These are phyloP conservation scores for Neurospora sp. DNA, from an alignment of 2,329 filamentous ascomycete genomes.

Conservation along the genomic window DNA sequence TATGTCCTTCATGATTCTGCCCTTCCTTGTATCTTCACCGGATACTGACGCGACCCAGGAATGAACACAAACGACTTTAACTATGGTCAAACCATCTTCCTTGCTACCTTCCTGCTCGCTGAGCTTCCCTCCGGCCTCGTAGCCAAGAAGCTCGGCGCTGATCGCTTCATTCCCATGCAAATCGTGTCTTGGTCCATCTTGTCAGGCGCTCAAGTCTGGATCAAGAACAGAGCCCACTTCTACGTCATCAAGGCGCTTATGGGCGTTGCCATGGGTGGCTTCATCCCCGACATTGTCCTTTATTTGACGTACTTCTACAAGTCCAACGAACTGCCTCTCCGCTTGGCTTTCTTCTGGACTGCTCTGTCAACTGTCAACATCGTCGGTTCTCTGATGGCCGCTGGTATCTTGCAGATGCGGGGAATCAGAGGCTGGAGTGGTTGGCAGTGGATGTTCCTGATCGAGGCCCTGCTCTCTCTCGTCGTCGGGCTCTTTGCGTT, in stretches of 20 bases:
- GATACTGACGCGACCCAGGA: constrained; percentile 8
- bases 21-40: neutral
- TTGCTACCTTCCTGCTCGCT: constrained; percentile 35
- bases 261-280: constrained; percentile 45
- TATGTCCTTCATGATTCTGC: constrained; percentile 7
- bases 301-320: constrained; percentile 72
- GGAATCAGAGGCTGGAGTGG: constrained; percentile 40
- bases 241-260: constrained; percentile 26
- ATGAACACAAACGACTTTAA: constrained; percentile 31
- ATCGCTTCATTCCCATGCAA: constrained; percentile 36
- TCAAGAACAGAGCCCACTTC: constrained; percentile 20
- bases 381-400: constrained; percentile 41
- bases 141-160: constrained; percentile 39
- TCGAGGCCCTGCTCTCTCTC: constrained; percentile 23
- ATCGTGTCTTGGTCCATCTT: constrained; percentile 24
- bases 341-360: constrained; percentile 58
- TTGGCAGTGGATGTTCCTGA: constrained; percentile 31
- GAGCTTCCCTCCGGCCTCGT: constrained; percentile 43
- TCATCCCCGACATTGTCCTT: constrained; percentile 54
- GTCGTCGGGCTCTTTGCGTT: constrained; percentile 37
- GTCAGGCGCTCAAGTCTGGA: constrained; percentile 22
- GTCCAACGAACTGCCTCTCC: constrained; percentile 54
- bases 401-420: constrained; percentile 42
- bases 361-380: constrained; percentile 49
- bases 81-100: constrained; percentile 37